These are phyloP conservation scores for Xylaria longipes DNA, from an alignment of 495 filamentous ascomycete genomes.

Conservation along the genomic window DNA sequence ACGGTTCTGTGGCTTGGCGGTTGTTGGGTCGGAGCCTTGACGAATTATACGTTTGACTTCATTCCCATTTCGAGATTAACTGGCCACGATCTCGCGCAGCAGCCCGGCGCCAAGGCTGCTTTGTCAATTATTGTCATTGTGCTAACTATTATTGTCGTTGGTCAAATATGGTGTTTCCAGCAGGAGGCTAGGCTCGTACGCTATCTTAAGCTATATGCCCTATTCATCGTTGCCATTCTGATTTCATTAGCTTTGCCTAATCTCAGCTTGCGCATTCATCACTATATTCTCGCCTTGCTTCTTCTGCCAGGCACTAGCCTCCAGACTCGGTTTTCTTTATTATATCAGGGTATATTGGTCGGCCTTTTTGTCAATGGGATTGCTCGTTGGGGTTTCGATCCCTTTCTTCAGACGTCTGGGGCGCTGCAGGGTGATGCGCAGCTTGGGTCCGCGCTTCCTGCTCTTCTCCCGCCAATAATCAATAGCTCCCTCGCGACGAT, in stretches of 20 bases:
- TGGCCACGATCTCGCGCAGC: conserved; percentile 72
- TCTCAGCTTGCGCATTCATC: conserved; percentile 91
- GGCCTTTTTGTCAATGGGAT: conserved; percentile 93
- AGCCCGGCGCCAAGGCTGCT: conserved; percentile 77
- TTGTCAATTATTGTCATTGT: conserved; percentile 70
- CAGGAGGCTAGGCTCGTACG: conserved; percentile 71
- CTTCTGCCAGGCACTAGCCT: conserved; percentile 84
- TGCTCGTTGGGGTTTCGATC: conserved; percentile 92
- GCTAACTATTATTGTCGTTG: conserved; percentile 63
- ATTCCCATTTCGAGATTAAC: conserved; percentile 85
- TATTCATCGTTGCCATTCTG: conserved; percentile 63
- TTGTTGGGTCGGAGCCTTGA: conserved; percentile 79
- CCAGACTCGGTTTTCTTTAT: conserved; percentile 76
- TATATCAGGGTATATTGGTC: conserved; percentile 87
- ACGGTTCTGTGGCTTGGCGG: conserved; percentile 75
- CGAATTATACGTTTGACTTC: conserved; percentile 83
- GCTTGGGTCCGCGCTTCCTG: conserved; percentile 72
- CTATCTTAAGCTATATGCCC: conserved; percentile 74
- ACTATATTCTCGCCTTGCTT: conserved; percentile 86
- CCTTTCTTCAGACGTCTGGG: conserved; percentile 82
- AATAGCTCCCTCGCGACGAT: conserved; percentile 47
- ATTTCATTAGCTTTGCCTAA: conserved; percentile 74
- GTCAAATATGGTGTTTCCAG: conserved; percentile 77
- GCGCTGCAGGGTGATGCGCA: conserved; percentile 73
- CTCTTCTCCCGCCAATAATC: conserved; percentile 58